Evolutionary conservation across 2,329 filamentous ascomycete species (phyloP), one percentile per base, ranked within the genome.

Genomic region (Colletotrichum sp.): DNA sequence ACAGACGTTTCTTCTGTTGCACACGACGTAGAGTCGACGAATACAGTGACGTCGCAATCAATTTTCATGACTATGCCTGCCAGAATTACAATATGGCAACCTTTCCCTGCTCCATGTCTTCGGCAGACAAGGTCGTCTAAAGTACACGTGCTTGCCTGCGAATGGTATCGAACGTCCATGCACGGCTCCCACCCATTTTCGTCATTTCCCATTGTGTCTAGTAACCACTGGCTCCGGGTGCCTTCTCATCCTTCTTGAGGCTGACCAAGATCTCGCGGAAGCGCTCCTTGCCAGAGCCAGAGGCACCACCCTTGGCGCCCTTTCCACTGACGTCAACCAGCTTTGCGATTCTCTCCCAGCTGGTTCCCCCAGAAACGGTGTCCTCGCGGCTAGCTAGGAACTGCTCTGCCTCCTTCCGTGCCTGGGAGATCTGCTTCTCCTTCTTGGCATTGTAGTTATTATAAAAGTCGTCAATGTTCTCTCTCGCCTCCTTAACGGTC

Each of bases 361-460:
- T 98, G 7, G 97, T 99, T 76, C 97, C 97, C 65, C 97, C 97
- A 13, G 95, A 95, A 29, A 95, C 94, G 51, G 96, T 98, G 83
- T 98, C 96, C 83, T 99, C 96, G 74, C 96, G 92, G 83, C 89
- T 95, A 69, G 91, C 93, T 61, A 98, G 87, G 84, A 98, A 99
- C 81, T 98, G 92, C 81, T 98, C 96, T 8, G 96, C 97, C 79
- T 99, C 97, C 83, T 94, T 93, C 80, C 93, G 92, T 70, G 96
- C 97, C 87, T 98, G 95, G 27, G 93, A 89, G 78, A 98, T 93
- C 73, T 91, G 91, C 90, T 98, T 98, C 83, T 99, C 97, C 84
- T 97, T 96, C 87, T 98, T 98, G 84, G 93, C 93, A 88, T 98
- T 98, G 89, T 99, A 99, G 86, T 98, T 98, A 82, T 98, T 96